A percentile compares a stretch with the other conserved stretches of the same genome.
Conservation (phyloP, 2,329 filamentous ascomycete genomes). For the Penicillium sp. region DNA sequence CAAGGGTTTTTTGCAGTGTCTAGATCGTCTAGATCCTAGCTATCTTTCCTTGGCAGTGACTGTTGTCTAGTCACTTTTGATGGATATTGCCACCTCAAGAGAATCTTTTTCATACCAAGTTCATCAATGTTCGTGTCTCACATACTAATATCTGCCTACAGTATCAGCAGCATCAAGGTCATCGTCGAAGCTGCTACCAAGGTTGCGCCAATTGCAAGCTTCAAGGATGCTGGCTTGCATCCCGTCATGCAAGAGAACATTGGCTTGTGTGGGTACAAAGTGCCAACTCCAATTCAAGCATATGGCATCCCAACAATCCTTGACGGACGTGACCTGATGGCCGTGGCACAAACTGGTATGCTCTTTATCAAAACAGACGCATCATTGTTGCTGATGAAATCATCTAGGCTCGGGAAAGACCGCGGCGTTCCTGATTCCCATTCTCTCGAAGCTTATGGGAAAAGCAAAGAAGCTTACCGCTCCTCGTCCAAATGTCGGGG, state of each 20-base stretch:
- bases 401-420: slow-evolving; percentile 87
- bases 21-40: too few relatives aligned
- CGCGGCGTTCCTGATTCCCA: slow-evolving; percentile 83
- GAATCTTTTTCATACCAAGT: background rate
- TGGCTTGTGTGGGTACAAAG: slow-evolving; percentile 63
- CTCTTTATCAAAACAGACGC: slow-evolving; percentile 13
- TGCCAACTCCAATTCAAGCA: slow-evolving; percentile 81
- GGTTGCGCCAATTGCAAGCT: slow-evolving; percentile 51
- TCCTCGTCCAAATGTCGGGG: slow-evolving; percentile 60
- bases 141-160: slow-evolving; percentile 18
- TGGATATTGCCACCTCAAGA: background rate
- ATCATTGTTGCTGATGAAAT: background rate
- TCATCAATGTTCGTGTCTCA: background rate
- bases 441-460: slow-evolving; percentile 88
- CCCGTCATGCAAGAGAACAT: slow-evolving; percentile 79
- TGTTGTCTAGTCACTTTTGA: background rate
- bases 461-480: slow-evolving; percentile 87
- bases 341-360: slow-evolving; percentile 86
- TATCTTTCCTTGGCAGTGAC: too few relatives aligned
- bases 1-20: background rate
- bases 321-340: slow-evolving; percentile 75
- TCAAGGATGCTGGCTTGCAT: slow-evolving; percentile 76
- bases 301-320: slow-evolving; percentile 79
- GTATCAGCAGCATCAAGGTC: slow-evolving; percentile 49
- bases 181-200: slow-evolving; percentile 46